Base-by-base conservation (phyloP, 345 rosid genomes). In the Heritiera littoralis region DNA sequence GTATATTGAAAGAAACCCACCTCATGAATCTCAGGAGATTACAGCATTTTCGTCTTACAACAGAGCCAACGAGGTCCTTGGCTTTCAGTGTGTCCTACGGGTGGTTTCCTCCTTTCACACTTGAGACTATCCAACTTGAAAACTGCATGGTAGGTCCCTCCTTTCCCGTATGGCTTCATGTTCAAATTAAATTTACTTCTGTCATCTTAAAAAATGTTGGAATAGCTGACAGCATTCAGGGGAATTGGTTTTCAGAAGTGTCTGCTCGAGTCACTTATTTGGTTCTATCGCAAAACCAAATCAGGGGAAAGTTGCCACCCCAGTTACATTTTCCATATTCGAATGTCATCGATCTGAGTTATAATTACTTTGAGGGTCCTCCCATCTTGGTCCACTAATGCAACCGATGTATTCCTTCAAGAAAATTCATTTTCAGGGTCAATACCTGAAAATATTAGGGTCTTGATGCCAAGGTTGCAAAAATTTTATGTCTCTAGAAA, bases 61-160 rank as follows among this genome's bases (percentile, higher is more conserved):
- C 90, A 18, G 76, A 87, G 51, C 83, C 89, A 75, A 63, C 82
- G 65, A 81, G 77, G 71, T 80, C 86, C 54, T 81, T 88, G 5
- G 74, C 75, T 80, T 81, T 91, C 23, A 80, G 86, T 46, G 30
- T 89, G 64, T 80, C 90, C 69, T 35, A 84, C 51, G 65, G 80
- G 1, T 91, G 94, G 94, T 18, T 81, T 78, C 93, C 93, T 73
- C 90, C 93, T 66, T 91, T 91, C 80, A 84, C 81, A 79, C 85
- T 87, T 6, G 81, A 78, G 52, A 40, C 66, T 54, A 83, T 89
- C 75, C 85, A 87, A 59, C 72, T 91, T 15, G 88, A 88, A 67
- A 89, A 89, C 77, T 89, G 91, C 79, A 74, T 52, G 52, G 79
- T 87, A 28, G 91, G 92, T 80, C 91, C 92, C 66, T 61, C 48